Evolutionary conservation across 1,284 basidiomycete genomes (phyloP).

Genomic region (Schizophyllum commune): DNA sequence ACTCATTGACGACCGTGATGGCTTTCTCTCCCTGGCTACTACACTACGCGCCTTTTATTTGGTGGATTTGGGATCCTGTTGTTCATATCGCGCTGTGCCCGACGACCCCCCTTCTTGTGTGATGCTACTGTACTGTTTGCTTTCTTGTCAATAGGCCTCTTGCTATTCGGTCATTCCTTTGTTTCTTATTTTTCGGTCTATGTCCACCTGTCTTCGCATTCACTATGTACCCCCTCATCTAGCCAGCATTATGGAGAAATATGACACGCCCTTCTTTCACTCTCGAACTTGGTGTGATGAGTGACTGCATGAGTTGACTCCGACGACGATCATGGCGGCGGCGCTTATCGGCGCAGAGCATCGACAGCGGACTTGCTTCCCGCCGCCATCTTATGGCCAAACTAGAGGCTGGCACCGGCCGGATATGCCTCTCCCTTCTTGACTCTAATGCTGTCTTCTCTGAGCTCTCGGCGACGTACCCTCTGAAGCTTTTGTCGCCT

Average conservation of each 20-base stretch:
- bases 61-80: conserved; percentile 3
- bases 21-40: conserved; percentile 1
- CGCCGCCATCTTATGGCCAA: conserved; percentile 16
- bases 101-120: conserved; percentile 2
- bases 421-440: conserved; percentile 43
- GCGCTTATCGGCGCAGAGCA: neutral
- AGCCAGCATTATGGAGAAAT: conserved; percentile 10
- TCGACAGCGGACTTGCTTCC: neutral
- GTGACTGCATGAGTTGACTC: neutral
- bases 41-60: conserved; percentile 7
- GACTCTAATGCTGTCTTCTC: conserved; percentile 59
- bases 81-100: conserved; percentile 7
- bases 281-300: neutral
- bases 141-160: conserved; percentile 8
- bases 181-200: conserved; percentile 7
- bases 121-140: conserved; percentile 8
- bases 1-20: conserved; percentile 10
- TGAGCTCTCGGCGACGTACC: conserved; percentile 77
- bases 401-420: conserved; percentile 44
- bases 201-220: neutral
- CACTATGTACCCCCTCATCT: conserved; percentile 10
- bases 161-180: conserved; percentile 6
- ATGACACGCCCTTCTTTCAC: neutral
- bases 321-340: neutral
- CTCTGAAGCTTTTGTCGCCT: conserved; percentile 86